phyloP scores from a whole-genome alignment of 768 basidiomycete species.

The Lactifluus volemus region DNA sequence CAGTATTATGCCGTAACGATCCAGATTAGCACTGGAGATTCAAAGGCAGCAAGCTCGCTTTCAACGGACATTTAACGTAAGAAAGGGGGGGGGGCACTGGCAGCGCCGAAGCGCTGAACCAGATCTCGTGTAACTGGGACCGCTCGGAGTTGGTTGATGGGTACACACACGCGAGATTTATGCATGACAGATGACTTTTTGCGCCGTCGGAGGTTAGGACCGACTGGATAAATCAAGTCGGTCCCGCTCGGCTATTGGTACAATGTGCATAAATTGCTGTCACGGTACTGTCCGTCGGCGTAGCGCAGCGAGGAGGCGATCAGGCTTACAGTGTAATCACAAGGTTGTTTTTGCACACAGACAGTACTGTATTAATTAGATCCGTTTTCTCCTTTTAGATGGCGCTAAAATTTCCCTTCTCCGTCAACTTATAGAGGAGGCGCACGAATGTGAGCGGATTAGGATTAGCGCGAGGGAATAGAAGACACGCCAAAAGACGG shows the following conservation, averaged over 20 bases:
- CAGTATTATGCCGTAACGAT: constrained; percentile 1
- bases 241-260: too few species aligned
- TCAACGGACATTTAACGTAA: neutral
- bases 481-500: neutral
- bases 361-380: neutral
- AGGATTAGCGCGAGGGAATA: neutral
- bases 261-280: too few species aligned
- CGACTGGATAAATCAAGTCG: too few species aligned
- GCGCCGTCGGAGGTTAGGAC: neutral
- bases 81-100: too few species aligned
- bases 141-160: neutral
- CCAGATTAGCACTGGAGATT: constrained; percentile 7
- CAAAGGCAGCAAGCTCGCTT: neutral
- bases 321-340: neutral
- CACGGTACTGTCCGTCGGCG: neutral
- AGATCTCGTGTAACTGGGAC: neutral
- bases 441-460: neutral
- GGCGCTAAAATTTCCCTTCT: neutral
- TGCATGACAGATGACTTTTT: neutral
- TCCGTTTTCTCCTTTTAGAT: neutral
- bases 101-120: neutral
- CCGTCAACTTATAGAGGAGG: neutral
- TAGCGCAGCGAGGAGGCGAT: neutral
- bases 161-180: neutral
- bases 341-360: neutral